Base-by-base conservation (phyloP, 768 basidiomycete species). In the Lactarius deliciosus region DNA sequence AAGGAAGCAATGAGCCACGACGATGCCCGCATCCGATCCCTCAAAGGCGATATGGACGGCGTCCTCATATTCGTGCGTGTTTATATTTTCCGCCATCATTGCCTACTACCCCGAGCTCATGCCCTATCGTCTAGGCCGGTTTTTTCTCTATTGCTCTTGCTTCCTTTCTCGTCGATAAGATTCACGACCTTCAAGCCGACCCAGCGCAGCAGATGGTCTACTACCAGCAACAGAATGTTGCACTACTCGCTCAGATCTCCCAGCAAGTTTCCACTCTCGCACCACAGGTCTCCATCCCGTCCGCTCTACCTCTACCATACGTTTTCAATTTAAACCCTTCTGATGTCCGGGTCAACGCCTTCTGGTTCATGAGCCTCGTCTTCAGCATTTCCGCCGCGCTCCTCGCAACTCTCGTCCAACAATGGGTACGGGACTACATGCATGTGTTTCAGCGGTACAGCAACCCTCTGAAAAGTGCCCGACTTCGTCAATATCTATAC, bases 361-460 rank as follows among this genome's bases (percentile, higher is more conserved):
- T 81, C 8, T 83, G 79, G 80, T 82, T 83, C 69, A 60, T 69
- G n/a, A 72, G 72, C 53, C 68, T 75, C 0, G 61, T 72, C 2
- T 73, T 81, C 55, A 82, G 81, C 65, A 74, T 85, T 18, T 74
- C 74, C 4, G 77, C 79, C 41, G 81, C 79, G 64, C 74, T 83
- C 20, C 65, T 73, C 7, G 81, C 81, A n/a, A 82, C 80, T 15
- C 69, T 85, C 5, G 79, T 81, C 32, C 79, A 85, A 69, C 80
- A 82, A 64, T 85, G 83, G 83, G 73, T 79, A 1, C 76, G 79
- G 13, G 75, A 78, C 47, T 81, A 81, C 63, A 47, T 66, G 54
- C 63, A 62, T 16, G 43, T 67, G 61, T 69, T 75, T 74, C 38
- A 74, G 76, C 34, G 68, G 74, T 30, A 76, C 78, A 2, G 74